Evolutionary conservation across 768 basidiomycete genomes (phyloP), one percentile per base, ranked within the genome.

Genomic region (Serendipita vermifera): DNA sequence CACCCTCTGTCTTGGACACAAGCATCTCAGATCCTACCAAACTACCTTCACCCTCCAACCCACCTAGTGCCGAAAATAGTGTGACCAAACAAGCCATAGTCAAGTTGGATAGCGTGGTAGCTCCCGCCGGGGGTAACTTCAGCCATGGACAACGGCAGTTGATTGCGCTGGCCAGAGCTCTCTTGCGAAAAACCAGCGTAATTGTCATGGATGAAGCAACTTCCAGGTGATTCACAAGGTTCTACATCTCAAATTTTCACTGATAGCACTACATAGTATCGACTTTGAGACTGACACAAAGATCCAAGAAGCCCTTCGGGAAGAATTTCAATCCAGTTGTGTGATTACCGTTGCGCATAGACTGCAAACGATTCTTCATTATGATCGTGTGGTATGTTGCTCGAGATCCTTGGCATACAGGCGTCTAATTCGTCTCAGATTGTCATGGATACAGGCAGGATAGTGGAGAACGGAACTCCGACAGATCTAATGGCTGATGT

Each of bases 61-160:
- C 74, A 1, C 68, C 74, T 0, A 74, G 61, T 62, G 64, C 66
- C 11, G 84, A 82, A 0, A 80, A 83, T 22, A 64, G 31, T 26
- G 60, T 58, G 33, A 39, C 60, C 2, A 15, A 31, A 17, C 51
- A 33, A 3, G 29, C 54, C 31, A 20, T 35, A 27, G 71, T 93
- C 27, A 74, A 79, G 0, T 73, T 94, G 3, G 80, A 87, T 17
- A 87, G 84, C 0, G 80, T 85, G 58, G 84, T 94, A 6, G 87
- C 87, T 0, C 75, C 87, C 0, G 89, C 90, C 0, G 91, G 91
- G 0, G 75, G 80, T 29, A 94, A 96, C 70, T 93, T 96, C 68
- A 92, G 87, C 1, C 87, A 91, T 58, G 92, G 93, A 9, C 91
- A 97, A 65, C 68, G 90, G 7, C 92, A 97, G 63, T 70, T 90